A percentile compares a stretch with the other conserved stretches of the same genome.
Evolutionary conservation across 1,139 yeast genomes (phyloP).

Genomic region (Nematodospora anomalae): DNA sequence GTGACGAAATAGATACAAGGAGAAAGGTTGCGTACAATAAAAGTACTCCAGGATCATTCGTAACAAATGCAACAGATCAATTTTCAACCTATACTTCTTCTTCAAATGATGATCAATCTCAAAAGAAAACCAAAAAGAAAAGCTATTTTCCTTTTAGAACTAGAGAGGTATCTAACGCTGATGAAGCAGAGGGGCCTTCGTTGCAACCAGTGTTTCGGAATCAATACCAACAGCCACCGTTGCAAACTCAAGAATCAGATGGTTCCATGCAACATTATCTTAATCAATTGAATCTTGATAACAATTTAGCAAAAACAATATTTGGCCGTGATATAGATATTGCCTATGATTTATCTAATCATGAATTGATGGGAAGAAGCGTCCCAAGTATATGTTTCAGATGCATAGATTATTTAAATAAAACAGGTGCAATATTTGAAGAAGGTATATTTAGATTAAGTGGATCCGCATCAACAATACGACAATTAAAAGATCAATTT

Average conservation of each 20-base stretch:
- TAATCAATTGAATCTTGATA: slow-evolving; percentile 42
- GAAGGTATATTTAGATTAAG: slow-evolving; percentile 91
- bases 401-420: slow-evolving; percentile 68
- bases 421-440: slow-evolving; percentile 72
- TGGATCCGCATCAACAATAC: slow-evolving; percentile 82
- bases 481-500: slow-evolving; percentile 69
- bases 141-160: slow-evolving; percentile 61
- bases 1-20: slow-evolving; percentile 18
- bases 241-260: slow-evolving; percentile 12
- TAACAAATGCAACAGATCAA: slow-evolving; percentile 17
- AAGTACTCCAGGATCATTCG: slow-evolving; percentile 7
- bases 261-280: slow-evolving; percentile 36
- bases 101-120: slow-evolving; percentile 9
- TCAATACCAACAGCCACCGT: slow-evolving; percentile 3
- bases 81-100: slow-evolving; percentile 13
- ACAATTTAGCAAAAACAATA: slow-evolving; percentile 37
- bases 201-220: not conserved
- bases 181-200: not conserved
- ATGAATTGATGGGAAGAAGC: slow-evolving; percentile 39
- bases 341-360: slow-evolving; percentile 53
- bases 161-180: slow-evolving; percentile 13
- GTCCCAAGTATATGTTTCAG: slow-evolving; percentile 81
- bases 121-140: slow-evolving; percentile 48
- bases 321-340: slow-evolving; percentile 68
- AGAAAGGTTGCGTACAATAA: slow-evolving; percentile 7